A percentile compares a stretch with the other conserved stretches of the same genome.
Conservation (phyloP, 331 rosid species). For the Pyrus hybrid region DNA sequence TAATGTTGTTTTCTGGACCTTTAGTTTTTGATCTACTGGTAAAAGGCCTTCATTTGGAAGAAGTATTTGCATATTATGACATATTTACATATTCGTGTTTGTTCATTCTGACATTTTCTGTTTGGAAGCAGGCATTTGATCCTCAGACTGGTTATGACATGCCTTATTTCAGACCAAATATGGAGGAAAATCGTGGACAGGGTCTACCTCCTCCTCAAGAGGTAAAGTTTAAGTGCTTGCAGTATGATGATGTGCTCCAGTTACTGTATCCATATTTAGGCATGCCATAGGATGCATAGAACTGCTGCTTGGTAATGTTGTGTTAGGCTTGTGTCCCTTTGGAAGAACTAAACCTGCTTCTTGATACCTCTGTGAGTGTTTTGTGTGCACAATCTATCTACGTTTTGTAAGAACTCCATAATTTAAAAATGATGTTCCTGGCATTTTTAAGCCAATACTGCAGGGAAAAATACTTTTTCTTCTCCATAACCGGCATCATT, state of each 20-base stretch:
- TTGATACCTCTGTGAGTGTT: not conserved
- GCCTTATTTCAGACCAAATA: slow-evolving; percentile 71
- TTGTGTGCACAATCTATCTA: not conserved
- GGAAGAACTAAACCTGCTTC: not conserved
- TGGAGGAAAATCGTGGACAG: slow-evolving; percentile 72
- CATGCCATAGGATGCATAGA: not conserved
- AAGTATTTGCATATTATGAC: not conserved
- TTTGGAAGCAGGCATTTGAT: slow-evolving; percentile 74
- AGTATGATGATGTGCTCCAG: not conserved
- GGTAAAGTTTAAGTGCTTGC: slow-evolving; percentile 35
- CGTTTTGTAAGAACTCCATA: not conserved
- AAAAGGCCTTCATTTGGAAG: not conserved
- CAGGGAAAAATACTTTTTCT: not conserved
- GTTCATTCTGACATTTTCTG: not conserved
- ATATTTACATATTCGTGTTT: not conserved
- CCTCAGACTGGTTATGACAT: slow-evolving; percentile 68
- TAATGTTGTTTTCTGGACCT: not conserved
- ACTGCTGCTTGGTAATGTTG: not conserved
- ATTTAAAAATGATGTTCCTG: not conserved
- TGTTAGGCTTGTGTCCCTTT: no score
- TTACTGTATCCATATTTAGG: not conserved
- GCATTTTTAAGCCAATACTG: not conserved
- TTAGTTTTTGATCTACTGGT: not conserved
- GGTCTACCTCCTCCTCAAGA: slow-evolving; percentile 64
- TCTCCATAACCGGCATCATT: not conserved